Percentiles rank a stretch among this genome's conserved stretches.
Evolutionary conservation across 192 early-diverging fungal species (phyloP).

Genomic region (Coemansia sp.): DNA sequence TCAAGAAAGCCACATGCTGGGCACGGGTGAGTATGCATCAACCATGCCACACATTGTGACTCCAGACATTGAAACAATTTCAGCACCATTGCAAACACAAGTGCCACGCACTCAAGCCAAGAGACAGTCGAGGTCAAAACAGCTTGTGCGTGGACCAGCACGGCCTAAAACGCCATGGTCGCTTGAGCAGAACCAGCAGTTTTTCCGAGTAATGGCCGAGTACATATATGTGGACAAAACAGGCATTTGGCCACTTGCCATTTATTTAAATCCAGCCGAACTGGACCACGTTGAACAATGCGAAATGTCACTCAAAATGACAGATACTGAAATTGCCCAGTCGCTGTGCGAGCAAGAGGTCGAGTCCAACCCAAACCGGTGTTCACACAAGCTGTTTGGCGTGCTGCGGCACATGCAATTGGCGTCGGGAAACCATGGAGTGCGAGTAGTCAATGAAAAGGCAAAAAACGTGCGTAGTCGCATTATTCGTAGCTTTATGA

Average conservation of each 20-base stretch:
- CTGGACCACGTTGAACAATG: conserved; percentile 37
- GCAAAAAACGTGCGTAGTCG: conserved; percentile 48
- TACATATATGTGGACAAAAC: conserved; percentile 47
- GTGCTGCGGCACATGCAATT: conserved; percentile 42
- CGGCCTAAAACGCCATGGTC: conserved; percentile 48
- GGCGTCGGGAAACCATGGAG: conserved; percentile 26
- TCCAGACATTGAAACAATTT: background rate
- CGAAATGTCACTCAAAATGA: conserved; percentile 19
- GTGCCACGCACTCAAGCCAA: background rate
- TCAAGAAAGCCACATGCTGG: background rate
- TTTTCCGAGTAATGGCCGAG: conserved; percentile 50
- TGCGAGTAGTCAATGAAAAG: conserved; percentile 45
- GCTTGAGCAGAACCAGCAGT: conserved; percentile 19
- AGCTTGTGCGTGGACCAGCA: background rate
- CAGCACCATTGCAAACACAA: background rate
- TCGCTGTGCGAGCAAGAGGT: conserved; percentile 25
- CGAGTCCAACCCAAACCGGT: conserved; percentile 28
- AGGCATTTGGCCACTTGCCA: conserved; percentile 41
- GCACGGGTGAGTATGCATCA: background rate
- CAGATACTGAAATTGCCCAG: conserved; percentile 27
- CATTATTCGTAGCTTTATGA: conserved; percentile 41
- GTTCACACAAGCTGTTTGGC: conserved; percentile 29
- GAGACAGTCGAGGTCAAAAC: background rate
- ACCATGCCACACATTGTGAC: background rate
- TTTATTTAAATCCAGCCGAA: conserved; percentile 40